Evolutionary conservation across 2,329 filamentous ascomycete species (phyloP), one percentile per base, ranked within the genome.

Genomic region (Fusarium agapanthi): DNA sequence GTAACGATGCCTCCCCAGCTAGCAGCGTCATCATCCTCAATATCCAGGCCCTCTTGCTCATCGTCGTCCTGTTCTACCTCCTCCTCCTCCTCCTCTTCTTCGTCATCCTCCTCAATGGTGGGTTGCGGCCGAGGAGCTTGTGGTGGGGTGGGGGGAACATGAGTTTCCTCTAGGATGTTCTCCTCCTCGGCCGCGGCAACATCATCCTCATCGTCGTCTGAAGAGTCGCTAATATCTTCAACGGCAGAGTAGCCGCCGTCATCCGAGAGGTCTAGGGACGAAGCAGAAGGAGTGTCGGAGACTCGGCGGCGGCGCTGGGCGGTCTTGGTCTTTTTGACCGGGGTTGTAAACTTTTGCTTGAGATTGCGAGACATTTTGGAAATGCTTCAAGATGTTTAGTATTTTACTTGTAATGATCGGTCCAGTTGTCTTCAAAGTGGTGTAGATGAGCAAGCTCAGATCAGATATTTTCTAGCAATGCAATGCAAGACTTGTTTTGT

Each of bases 121-220:
- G 70, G 62, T 62, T 71, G 81, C 79, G 88, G 86, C 85, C 87
- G 87, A 87, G 87, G 85, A 83, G 87, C 82, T 76, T 79, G 80
- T 76, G 80, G 76, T 68, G 80, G 70, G 38, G 67, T 79, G 43
- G 83, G 80, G 53, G 82, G 80, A 35, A 79, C 79, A 73, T 80
- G 78, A 71, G 81, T 82, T 72, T 86, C 82, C 62, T 82, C 81
- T 65, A 93, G 85, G 70, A 95, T 93, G 75, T 91, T 89, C 80
- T 90, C 87, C 84, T 95, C 93, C 88, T 96, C 93, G 85, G 90
- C 88, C 86, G 91, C 89, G 78, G 92, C 88, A 62, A 95, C 89
- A 86, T 93, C 89, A 73, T 93, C 89, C 81, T 95, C 92, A 80
- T 95, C 93, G 72, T 94, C 91, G 70, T 95, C 88, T 60, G 88